Evolutionary conservation across 768 basidiomycete genomes (phyloP).

Genomic region (Mycena haematopus): DNA sequence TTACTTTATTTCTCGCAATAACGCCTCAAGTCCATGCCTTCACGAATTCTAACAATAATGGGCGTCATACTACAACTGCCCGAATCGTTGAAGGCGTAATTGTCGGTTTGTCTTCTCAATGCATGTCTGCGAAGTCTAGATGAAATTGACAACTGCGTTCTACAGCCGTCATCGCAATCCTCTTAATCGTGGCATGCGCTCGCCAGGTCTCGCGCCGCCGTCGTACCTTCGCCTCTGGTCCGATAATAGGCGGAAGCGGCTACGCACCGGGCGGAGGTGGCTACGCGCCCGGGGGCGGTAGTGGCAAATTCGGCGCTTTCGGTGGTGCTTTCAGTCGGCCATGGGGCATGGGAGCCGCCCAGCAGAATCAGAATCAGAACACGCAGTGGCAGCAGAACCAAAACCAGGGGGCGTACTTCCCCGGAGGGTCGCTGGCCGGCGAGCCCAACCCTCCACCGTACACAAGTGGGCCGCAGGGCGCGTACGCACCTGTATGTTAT

Average conservation of each 20-base stretch:
- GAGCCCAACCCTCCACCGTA: slow-evolving; percentile 14
- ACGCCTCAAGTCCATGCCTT: slow-evolving; percentile 3
- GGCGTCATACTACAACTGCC: neutral
- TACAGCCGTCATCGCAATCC: neutral
- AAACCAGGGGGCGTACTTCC: neutral
- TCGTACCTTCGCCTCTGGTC: neutral
- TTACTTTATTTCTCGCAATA: slow-evolving; percentile 3
- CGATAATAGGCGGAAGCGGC: neutral
- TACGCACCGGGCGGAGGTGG: neutral
- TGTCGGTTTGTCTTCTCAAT: slow-evolving; percentile 2
- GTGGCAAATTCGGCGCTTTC: neutral
- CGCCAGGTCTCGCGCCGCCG: neutral
- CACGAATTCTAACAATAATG: neutral
- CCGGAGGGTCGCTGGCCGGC: neutral
- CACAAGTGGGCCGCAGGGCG: slow-evolving; percentile 4
- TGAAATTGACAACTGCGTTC: too few species aligned
- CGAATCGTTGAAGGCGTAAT: slow-evolving; percentile 15
- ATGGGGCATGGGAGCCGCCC: neutral
- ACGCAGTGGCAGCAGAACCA: neutral
- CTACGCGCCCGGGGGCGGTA: too few species aligned
- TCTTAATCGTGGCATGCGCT: neutral
- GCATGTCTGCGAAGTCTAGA: too few species aligned
- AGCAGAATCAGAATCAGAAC: neutral
- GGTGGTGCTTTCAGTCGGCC: neutral
- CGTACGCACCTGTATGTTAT: slow-evolving; percentile 7